Conservation (phyloP, 2,329 filamentous ascomycete genomes). For the Ophiostoma sp. region DNA sequence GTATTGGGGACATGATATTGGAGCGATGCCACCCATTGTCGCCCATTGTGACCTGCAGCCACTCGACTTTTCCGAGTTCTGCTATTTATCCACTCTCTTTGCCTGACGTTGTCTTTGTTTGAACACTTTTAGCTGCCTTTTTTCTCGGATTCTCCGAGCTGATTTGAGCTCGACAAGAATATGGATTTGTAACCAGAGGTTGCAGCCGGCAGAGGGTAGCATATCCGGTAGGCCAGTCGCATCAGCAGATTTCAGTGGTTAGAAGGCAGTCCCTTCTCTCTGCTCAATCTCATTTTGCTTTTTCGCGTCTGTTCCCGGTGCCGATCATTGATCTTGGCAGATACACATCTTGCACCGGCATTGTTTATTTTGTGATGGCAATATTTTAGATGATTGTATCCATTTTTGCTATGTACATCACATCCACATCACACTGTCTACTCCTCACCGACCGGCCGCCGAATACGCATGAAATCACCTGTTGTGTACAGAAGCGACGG, state of each 20-base stretch:
- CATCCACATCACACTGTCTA: neutral
- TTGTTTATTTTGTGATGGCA: too few species aligned
- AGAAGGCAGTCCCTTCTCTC: too few species aligned
- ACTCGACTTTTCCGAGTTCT: neutral
- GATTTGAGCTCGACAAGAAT: neutral
- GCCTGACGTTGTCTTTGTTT: neutral
- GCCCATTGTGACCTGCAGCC: neutral
- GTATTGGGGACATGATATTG: neutral
- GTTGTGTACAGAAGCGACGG: constrained; percentile 8
- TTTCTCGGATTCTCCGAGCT: neutral
- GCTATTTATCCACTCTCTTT: neutral
- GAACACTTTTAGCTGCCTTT: neutral
- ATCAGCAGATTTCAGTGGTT: neutral
- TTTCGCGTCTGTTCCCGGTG: neutral
- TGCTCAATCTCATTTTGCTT: too few species aligned
- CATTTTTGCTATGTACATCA: neutral
- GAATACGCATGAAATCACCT: constrained; percentile 6
- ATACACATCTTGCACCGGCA: too few species aligned
- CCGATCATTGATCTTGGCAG: neutral
- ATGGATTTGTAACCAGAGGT: neutral
- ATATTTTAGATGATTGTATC: too few species aligned
- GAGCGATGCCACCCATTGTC: neutral
- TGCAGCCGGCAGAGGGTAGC: neutral
- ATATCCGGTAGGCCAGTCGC: neutral
- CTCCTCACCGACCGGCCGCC: neutral